Percentiles rank a stretch among this genome's conserved stretches.
Conservation (phyloP, 2,329 filamentous ascomycete species). For the Fusarium equiseti region DNA sequence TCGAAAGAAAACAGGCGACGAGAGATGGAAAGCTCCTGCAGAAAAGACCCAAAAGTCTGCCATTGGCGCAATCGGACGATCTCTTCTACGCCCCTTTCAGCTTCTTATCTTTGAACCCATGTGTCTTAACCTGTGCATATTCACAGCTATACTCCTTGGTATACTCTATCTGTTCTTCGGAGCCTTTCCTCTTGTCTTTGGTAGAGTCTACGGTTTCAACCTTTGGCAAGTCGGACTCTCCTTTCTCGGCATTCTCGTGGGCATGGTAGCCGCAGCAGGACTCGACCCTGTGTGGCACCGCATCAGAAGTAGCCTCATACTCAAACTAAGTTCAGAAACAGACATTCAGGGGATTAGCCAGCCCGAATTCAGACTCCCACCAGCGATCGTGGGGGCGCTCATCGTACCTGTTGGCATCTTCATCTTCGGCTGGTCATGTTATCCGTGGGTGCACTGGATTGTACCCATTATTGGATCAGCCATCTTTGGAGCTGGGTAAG, state of each 20-base stretch:
- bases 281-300: conserved; percentile 75
- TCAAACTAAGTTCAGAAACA: conserved; percentile 63
- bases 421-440: conserved; percentile 90
- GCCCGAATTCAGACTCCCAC: conserved; percentile 87
- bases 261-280: conserved; percentile 73
- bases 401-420: conserved; percentile 86
- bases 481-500: conserved; percentile 78
- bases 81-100: conserved; percentile 78
- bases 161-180: conserved; percentile 93
- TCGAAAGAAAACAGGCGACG: conserved; percentile 81
- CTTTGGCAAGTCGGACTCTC: conserved; percentile 83
- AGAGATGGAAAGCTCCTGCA: conserved; percentile 79
- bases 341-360: conserved; percentile 72
- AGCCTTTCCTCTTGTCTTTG: conserved; percentile 85
- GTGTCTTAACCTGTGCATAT: conserved; percentile 83
- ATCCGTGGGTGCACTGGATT: conserved; percentile 79
- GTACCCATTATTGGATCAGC: conserved; percentile 78
- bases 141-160: conserved; percentile 86
- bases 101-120: conserved; percentile 86
- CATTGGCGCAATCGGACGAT: conserved; percentile 66
- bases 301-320: conserved; percentile 69
- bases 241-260: conserved; percentile 78
- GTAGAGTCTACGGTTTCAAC: conserved; percentile 78
- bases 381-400: conserved; percentile 78
- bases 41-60: conserved; percentile 80